These are phyloP conservation scores for Solanum hybrid DNA, from an alignment of 305 asterid genomes.

Conservation along the genomic window DNA sequence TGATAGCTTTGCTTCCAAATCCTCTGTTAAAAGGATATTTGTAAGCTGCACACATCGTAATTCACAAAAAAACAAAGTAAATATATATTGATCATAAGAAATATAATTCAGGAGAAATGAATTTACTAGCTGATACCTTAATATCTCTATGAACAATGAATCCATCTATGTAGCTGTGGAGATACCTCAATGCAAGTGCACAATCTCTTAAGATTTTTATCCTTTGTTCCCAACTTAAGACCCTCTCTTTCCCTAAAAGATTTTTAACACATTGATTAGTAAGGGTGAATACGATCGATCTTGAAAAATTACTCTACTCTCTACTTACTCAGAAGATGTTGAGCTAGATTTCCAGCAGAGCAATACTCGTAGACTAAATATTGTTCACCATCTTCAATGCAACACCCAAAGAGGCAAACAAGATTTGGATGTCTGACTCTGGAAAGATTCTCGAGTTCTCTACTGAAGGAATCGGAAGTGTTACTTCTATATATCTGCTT, in stretches of 20 bases:
- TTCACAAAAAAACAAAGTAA: not conserved
- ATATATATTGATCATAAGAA: not conserved
- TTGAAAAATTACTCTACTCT: not conserved
- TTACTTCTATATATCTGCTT: conserved; percentile 62
- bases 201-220: conserved; percentile 65
- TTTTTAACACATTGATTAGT: not conserved
- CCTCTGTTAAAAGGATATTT: conserved; percentile 64
- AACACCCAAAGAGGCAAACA: conserved; percentile 62
- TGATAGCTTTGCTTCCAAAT: conserved; percentile 60
- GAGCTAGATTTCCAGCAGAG: conserved; percentile 63
- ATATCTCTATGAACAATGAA: conserved; percentile 78
- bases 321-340: conserved; percentile 48
- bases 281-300: not conserved
- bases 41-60: conserved; percentile 35
- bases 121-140: conserved; percentile 41
- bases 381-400: conserved; percentile 64
- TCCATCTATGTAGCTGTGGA: conserved; percentile 54
- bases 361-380: conserved; percentile 63
- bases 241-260: conserved; percentile 34
- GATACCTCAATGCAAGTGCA: conserved; percentile 65
- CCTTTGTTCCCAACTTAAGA: conserved; percentile 49
- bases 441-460: conserved; percentile 60
- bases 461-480: conserved; percentile 52
- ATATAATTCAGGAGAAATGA: not conserved
- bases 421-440: conserved; percentile 69